A percentile compares a stretch with the other conserved stretches of the same genome.
Conservation (phyloP, 495 filamentous ascomycete genomes). For the Penicillium manginii region DNA sequence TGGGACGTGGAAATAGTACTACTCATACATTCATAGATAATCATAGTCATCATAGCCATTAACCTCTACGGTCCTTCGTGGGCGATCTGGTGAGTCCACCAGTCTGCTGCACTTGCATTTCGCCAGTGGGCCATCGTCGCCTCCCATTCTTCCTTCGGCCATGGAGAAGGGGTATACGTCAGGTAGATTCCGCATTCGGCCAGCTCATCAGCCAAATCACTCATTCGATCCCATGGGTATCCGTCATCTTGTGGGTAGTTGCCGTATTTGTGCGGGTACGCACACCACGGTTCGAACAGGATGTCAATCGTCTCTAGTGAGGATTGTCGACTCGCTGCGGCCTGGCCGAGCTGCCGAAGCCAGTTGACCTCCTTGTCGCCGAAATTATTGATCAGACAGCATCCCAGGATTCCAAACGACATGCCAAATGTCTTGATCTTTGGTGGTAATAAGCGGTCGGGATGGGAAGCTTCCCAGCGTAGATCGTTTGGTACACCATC, state of each 20-base stretch:
- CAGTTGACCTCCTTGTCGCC: slow-evolving; percentile 12
- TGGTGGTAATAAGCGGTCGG: slow-evolving; percentile 6
- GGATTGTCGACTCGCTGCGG: slow-evolving; percentile 3
- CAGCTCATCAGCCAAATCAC: slow-evolving; percentile 4
- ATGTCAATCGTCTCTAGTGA: slow-evolving; percentile 6
- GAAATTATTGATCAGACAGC: slow-evolving; percentile 17
- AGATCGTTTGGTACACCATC: slow-evolving; percentile 6
- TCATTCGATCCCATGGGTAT: slow-evolving; percentile 16
- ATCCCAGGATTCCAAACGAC: slow-evolving; percentile 13
- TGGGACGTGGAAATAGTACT: too few relatives aligned
- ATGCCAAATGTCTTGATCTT: slow-evolving; percentile 10
- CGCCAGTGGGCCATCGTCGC: neutral
- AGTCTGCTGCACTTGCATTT: too few relatives aligned
- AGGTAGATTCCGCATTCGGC: slow-evolving; percentile 2
- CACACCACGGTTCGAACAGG: slow-evolving; percentile 6
- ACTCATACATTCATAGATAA: too few relatives aligned
- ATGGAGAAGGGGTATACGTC: slow-evolving; percentile 5
- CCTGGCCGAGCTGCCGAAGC: slow-evolving; percentile 7
- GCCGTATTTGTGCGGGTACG: slow-evolving; percentile 11
- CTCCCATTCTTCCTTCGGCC: slow-evolving; percentile 17
- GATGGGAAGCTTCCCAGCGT: slow-evolving; percentile 8
- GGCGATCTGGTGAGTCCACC: too few relatives aligned
- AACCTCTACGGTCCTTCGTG: too few relatives aligned
- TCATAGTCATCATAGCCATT: too few relatives aligned
- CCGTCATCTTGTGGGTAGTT: slow-evolving; percentile 12